Percentiles rank a stretch among this genome's conserved stretches.
phyloP scores from a whole-genome alignment of 148 eudicot genomes.

The Spergularia bocconei region DNA sequence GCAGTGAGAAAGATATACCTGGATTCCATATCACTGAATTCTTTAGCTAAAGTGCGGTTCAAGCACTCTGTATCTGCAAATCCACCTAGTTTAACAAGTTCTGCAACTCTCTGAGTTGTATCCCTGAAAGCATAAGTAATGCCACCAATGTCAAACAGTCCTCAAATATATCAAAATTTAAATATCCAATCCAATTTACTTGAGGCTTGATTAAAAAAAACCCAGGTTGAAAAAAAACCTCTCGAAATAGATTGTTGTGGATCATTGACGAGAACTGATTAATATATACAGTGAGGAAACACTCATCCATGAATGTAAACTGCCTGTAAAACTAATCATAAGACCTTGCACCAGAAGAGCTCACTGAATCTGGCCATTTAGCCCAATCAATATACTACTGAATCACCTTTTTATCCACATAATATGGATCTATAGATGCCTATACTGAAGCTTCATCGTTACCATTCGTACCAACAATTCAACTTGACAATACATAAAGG shows the following conservation, averaged over 20 bases:
- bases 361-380: background rate
- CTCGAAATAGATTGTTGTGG: background rate
- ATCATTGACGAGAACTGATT: background rate
- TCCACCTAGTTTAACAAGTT: slow-evolving; percentile 81
- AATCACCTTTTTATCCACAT: background rate
- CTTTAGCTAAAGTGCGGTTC: slow-evolving; percentile 76
- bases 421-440: background rate
- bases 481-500: background rate
- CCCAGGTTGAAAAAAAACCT: too few species aligned
- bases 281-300: background rate
- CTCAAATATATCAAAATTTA: background rate
- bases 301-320: background rate
- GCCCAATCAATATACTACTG: background rate
- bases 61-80: slow-evolving; percentile 70
- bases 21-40: slow-evolving; percentile 76
- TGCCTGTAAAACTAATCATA: background rate
- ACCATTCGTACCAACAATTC: background rate
- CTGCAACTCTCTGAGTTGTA: slow-evolving; percentile 54
- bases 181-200: background rate
- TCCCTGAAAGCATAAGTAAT: slow-evolving; percentile 30
- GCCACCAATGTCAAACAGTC: slow-evolving; percentile 8
- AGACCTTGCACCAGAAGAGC: background rate
- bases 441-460: background rate
- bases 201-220: background rate
- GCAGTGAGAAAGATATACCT: slow-evolving; percentile 48